Evolutionary conservation across 768 basidiomycete genomes (phyloP).

Genomic region (Coprinopsis marcescibilis): DNA sequence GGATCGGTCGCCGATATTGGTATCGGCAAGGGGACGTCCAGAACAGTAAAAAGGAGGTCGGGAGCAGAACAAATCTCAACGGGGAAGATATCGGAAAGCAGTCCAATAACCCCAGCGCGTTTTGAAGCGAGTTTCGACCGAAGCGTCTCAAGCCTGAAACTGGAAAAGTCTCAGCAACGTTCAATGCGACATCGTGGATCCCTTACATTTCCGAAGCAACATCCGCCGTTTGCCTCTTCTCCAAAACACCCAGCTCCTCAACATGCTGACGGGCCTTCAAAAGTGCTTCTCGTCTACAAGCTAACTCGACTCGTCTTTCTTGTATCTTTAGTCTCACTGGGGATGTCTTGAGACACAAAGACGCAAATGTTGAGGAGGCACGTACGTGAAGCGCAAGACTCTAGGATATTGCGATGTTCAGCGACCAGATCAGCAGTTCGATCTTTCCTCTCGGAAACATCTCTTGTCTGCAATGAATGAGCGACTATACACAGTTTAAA

Average conservation of each 20-base stretch:
- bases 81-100: constrained; percentile 76
- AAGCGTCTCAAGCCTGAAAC: constrained; percentile 37
- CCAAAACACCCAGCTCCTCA: constrained; percentile 9
- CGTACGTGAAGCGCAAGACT: constrained; percentile 43
- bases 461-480: constrained; percentile 43
- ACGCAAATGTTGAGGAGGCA: constrained; percentile 3
- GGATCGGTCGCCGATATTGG: constrained; percentile 69
- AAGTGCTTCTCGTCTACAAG: constrained; percentile 42
- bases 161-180: constrained; percentile 12
- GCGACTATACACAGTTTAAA: constrained; percentile 10
- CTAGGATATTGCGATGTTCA: constrained; percentile 35
- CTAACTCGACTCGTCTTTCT: constrained; percentile 37
- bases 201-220: constrained; percentile 18
- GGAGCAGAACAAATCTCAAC: constrained; percentile 82
- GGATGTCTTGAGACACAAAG: background rate
- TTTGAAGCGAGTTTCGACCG: constrained; percentile 44
- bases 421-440: constrained; percentile 45
- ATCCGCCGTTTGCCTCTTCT: constrained; percentile 4
- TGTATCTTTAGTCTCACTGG: constrained; percentile 28
- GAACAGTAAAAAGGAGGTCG: constrained; percentile 85
- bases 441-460: constrained; percentile 60
- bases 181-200: constrained; percentile 12
- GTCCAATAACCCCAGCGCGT: constrained; percentile 61
- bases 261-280: constrained; percentile 32
- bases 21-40: constrained; percentile 87